Percentiles rank a stretch among this genome's conserved stretches.
These are phyloP conservation scores for Ganoderma resinaceum DNA, from an alignment of 1,284 basidiomycete species.

Conservation along the genomic window DNA sequence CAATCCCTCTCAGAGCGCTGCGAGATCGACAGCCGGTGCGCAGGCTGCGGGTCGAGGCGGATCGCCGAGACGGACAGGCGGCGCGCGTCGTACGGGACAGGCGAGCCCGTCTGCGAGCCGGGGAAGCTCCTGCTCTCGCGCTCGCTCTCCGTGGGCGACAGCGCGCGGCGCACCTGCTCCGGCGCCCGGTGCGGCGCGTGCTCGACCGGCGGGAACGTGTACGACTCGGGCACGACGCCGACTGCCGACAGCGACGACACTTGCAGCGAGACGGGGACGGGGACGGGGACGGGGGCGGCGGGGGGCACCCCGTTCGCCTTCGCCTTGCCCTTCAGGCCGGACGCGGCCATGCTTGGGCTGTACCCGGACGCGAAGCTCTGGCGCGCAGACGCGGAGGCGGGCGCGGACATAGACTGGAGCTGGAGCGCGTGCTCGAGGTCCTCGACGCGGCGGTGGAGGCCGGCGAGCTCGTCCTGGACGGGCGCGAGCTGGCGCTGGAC, in stretches of 20 bases:
- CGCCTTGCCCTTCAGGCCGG: constrained; percentile 38
- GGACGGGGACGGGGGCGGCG: neutral
- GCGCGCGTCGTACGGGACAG: constrained; percentile 55
- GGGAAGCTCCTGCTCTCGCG: constrained; percentile 40
- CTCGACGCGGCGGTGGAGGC: constrained; percentile 56
- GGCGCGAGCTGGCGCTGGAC: constrained; percentile 63
- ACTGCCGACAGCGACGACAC: constrained; percentile 15
- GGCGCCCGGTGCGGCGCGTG: constrained; percentile 1
- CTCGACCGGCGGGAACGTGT: constrained; percentile 33
- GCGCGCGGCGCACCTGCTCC: constrained; percentile 34
- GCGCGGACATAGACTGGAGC: neutral
- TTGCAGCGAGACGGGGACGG: neutral
- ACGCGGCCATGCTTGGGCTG: constrained; percentile 32
- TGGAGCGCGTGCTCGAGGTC: constrained; percentile 40
- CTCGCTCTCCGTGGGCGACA: constrained; percentile 42
- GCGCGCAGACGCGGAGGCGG: constrained; percentile 11
- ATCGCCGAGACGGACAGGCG: constrained; percentile 56
- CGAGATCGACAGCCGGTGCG: neutral
- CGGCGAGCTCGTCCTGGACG: constrained; percentile 63
- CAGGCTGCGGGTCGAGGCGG: constrained; percentile 48
- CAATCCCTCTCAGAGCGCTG: neutral
- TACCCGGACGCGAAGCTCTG: constrained; percentile 26
- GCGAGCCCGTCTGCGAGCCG: constrained; percentile 49
- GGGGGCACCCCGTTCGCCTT: constrained; percentile 43
- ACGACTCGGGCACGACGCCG: constrained; percentile 27